Evolutionary conservation across 1,139 yeast genomes (phyloP), one percentile per base, ranked within the genome.

Genomic region (Hyphopichia wangnamkhiaoensis): DNA sequence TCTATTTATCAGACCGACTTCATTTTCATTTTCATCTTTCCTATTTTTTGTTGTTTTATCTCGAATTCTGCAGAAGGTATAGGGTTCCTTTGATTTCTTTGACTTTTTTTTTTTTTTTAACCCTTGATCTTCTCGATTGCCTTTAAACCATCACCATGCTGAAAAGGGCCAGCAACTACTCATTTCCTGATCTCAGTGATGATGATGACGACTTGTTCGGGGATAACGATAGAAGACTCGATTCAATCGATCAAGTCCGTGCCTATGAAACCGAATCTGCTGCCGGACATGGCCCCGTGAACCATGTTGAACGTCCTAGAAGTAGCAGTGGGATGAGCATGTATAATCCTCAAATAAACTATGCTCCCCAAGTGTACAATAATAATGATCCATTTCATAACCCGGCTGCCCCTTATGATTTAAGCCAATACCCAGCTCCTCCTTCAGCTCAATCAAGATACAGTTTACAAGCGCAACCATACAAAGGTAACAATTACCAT

Each of bases 401-500:
- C n/a, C 21, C 8, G n/a, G 13, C 28, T 8, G 13, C 13, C 10
- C 10, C 14, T 8, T 30, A 18, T 30, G 33, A 33, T 25, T 14
- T 13, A 13, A 23, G 14, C 2, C 29, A 33, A 3, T 33, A 17
- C 10, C 10, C 35, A n/a, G 14, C 21, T 15, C 35, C 30, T 18
- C 30, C 29, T 10, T 19, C 16, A 3, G 14, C 20, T 16, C 27
- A 18, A n/a, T 15, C n/a, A 8, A 14, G 32, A 21, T 35, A 21
- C 15, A 30, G 31, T 24, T 28, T 31, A 16, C 43, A 33, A 34
- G 40, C 46, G 2, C 42, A 38, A 19, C 41, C 41, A 8, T 31
- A 39, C 28, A 36, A 35, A 13, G 42, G 39, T 9, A 43, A 40
- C 28, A 39, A 15, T 9, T 20, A 33, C 18, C 53, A 48, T 27